A percentile compares a stretch with the other conserved stretches of the same genome.
phyloP scores from a whole-genome alignment of 2,329 filamentous ascomycete species.

The Colletotrichum falcatum region DNA sequence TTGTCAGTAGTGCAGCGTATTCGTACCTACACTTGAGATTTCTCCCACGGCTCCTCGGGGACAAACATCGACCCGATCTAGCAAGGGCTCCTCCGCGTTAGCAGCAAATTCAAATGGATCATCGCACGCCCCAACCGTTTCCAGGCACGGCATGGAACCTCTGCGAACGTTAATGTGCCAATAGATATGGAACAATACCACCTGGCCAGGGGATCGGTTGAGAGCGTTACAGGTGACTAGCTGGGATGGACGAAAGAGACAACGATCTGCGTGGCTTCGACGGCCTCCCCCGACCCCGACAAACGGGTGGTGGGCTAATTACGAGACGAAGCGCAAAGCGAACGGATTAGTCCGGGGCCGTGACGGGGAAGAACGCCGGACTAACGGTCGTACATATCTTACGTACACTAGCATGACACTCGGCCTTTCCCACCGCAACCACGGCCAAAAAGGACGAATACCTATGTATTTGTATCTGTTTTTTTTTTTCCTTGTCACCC shows the following conservation, averaged over 20 bases:
- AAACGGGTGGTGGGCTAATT: no score
- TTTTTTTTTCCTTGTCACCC: no score
- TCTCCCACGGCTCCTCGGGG: no score
- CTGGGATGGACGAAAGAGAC: neutral
- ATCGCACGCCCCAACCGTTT: neutral
- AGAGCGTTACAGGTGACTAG: neutral
- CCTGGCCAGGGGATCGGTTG: neutral
- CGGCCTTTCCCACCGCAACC: no score
- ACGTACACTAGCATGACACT: neutral
- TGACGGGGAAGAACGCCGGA: slow-evolving; percentile 5
- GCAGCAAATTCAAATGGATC: no score
- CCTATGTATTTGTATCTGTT: no score
- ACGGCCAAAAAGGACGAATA: no score
- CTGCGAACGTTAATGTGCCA: neutral
- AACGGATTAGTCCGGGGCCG: neutral
- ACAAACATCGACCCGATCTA: no score
- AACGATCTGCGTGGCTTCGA: neutral
- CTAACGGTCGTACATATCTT: slow-evolving; percentile 8
- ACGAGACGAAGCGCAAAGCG: neutral
- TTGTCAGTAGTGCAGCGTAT: no score
- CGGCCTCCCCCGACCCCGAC: neutral
- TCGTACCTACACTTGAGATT: no score
- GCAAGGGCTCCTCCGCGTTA: no score
- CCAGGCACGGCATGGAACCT: neutral
- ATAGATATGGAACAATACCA: neutral